Evolutionary conservation across 2,329 filamentous ascomycete genomes (phyloP).

Genomic region (Trichophyton mentagrophytes): DNA sequence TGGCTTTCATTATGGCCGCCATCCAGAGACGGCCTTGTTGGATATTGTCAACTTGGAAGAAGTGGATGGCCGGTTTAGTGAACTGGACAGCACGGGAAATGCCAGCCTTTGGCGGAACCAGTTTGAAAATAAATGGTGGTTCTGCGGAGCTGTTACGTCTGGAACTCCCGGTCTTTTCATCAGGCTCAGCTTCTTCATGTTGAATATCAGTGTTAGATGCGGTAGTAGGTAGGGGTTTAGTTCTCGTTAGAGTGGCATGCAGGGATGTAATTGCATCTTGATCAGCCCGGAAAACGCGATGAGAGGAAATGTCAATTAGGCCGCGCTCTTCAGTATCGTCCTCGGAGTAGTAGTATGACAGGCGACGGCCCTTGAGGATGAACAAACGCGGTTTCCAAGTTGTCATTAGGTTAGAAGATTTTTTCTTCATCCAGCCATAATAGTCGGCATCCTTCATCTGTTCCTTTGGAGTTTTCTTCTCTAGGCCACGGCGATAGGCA

Average conservation of each 20-base stretch:
- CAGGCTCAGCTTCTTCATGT: slow-evolving; percentile 2
- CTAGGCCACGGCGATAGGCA: slow-evolving; percentile 76
- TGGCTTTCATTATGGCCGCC: slow-evolving; percentile 97
- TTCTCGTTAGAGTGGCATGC: slow-evolving; percentile 82
- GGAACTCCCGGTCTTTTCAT: slow-evolving; percentile 13
- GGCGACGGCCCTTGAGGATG: slow-evolving; percentile 74
- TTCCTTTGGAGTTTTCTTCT: slow-evolving; percentile 67
- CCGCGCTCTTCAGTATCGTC: slow-evolving; percentile 86
- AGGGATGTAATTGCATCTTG: slow-evolving; percentile 81
- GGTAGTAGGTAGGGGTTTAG: slow-evolving; percentile 55
- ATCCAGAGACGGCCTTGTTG: slow-evolving; percentile 89
- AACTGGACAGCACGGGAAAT: slow-evolving; percentile 88
- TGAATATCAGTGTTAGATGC: slow-evolving; percentile 28
- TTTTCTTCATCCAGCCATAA: slow-evolving; percentile 99
- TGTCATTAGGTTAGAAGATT: slow-evolving; percentile 87
- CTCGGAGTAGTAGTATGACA: slow-evolving; percentile 95
- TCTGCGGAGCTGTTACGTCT: slow-evolving; percentile 28
- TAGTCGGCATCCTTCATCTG: slow-evolving; percentile 83
- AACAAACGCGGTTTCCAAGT: slow-evolving; percentile 98
- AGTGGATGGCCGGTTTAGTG: slow-evolving; percentile 92
- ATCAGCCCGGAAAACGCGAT: slow-evolving; percentile 88
- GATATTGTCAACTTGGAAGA: slow-evolving; percentile 88
- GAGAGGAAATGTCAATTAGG: slow-evolving; percentile 92
- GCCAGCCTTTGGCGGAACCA: slow-evolving; percentile 78
- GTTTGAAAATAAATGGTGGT: slow-evolving; percentile 92